Evolutionary conservation across 2,329 filamentous ascomycete genomes (phyloP), one percentile per base, ranked within the genome.

Genomic region (Sporothrix humicola): DNA sequence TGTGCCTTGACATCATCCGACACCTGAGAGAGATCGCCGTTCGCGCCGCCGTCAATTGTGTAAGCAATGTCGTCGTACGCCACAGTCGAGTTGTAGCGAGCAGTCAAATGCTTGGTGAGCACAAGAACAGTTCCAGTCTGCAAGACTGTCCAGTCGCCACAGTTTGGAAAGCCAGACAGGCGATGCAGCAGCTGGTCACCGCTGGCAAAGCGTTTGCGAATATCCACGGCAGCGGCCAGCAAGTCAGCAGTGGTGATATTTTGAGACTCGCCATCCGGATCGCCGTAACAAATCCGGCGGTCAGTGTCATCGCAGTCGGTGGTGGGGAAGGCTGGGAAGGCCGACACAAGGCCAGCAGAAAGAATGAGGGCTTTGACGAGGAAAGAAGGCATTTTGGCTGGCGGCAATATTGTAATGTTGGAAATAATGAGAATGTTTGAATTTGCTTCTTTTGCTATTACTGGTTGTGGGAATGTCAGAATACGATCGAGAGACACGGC

Each of bases 41-140:
- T 17, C 20, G 23, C 26, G 15, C 56, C 56, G 20, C 56, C 56
- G 23, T 59, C 56, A 2, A 59, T 26, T 0, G 56, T 59, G 26
- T 13, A 59, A 9, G 56, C 56, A 59, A 59, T 31, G 56, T 59
- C 56, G 10, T 59, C 56, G 56, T 59, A 59, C 3, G 56, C 56
- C n/a, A 59, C 56, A 5, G 56, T 31, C 7, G 56, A 59, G 56
- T 59, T 59, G 56, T 31, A 20, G 3, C 56, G 56, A 8, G 56
- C 20, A 23, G 26, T 59, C 20, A 59, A 23, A 20, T 59, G 56
- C 56, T 59, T 59, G 23, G 56, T 31, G 23, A 59, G 56, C 10
- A 59, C 23, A 0, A 59, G 56, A 4, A 59, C 56, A 1, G 56
- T 12, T 2, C 56, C 56, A 3, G 56, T 59, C 23, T 59, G 56